Base-by-base conservation (phyloP, 1,284 basidiomycete genomes). In the Coniophora puteana region DNA sequence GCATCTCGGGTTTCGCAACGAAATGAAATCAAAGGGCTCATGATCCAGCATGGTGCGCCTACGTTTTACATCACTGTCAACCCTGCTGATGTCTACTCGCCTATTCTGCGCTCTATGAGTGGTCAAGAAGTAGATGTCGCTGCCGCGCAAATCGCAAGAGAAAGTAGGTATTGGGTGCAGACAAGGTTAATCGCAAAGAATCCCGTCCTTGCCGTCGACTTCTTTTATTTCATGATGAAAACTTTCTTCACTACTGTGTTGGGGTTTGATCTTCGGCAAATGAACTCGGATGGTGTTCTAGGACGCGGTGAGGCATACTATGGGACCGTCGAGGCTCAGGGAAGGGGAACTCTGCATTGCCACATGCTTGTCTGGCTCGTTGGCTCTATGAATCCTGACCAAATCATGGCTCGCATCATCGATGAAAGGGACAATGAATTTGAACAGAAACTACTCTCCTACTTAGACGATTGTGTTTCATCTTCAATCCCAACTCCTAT, bases 321-420 rank as follows among this genome's bases (percentile, higher is more conserved):
- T 48, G 67, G 68, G 1, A 65, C 60, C 50, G 64, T 71, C 0
- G 67, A 72, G 45, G 62, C 67, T 2, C 69, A 72, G 49, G 68
- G 69, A 1, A 38, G 60, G 8, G 65, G 68, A 0, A 60, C 59
- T 1, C 42, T 70, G 0, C 69, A 72, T 41, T 69, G 65, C 43
- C 68, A 72, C 42, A 67, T 72, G 63, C 22, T 72, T 0, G 45
- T 72, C 0, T 74, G 70, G 69, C 12, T 72, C 0, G 59, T 68
- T 31, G 67, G 63, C 2, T 53, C 48, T 2, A 33, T 68, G 0
- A 60, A 66, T 45, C 61, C 64, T 1, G 42, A 66, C 31, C 50
- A 64, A n/a, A 58, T 72, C 0, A 55, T 50, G n/a, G 41, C 56
- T 0, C 37, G 43, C 3, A 24, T 61, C 1, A 2, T 55, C 0